These are phyloP conservation scores for Rhynchospora tenuis DNA, from an alignment of 176 grass and related monocot species.

Conservation along the genomic window DNA sequence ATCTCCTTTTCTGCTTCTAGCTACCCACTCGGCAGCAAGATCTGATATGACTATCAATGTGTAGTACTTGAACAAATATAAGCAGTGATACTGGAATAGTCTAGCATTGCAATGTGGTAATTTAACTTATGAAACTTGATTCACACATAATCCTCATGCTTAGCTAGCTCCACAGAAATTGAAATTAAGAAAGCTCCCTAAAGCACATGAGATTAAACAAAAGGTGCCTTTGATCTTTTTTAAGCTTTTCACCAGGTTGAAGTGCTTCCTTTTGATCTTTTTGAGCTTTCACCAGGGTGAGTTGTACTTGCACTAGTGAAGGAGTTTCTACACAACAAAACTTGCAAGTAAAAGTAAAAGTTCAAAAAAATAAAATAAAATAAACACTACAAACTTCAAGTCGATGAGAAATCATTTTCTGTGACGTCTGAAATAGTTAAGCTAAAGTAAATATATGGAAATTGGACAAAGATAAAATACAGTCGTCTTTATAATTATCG, in stretches of 20 bases:
- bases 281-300: neutral
- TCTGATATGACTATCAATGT: neutral
- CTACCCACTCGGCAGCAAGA: neutral
- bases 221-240: conserved; percentile 1
- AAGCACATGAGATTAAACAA: neutral
- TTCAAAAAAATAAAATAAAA: no score
- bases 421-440: neutral
- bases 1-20: neutral
- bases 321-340: neutral
- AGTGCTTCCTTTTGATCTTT: no score
- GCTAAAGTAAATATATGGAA: neutral
- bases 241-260: neutral
- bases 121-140: no score
- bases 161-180: neutral
- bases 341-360: no score
- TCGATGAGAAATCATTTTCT: conserved; percentile 7
- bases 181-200: neutral
- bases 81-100: neutral
- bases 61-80: neutral
- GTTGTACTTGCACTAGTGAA: neutral
- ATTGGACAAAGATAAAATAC: no score
- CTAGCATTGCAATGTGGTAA: no score
- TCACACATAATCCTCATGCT: neutral
- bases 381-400: neutral
- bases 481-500: no score